Conservation (phyloP, 352 stramenopile species). For the Thraustochytrium sp. region DNA sequence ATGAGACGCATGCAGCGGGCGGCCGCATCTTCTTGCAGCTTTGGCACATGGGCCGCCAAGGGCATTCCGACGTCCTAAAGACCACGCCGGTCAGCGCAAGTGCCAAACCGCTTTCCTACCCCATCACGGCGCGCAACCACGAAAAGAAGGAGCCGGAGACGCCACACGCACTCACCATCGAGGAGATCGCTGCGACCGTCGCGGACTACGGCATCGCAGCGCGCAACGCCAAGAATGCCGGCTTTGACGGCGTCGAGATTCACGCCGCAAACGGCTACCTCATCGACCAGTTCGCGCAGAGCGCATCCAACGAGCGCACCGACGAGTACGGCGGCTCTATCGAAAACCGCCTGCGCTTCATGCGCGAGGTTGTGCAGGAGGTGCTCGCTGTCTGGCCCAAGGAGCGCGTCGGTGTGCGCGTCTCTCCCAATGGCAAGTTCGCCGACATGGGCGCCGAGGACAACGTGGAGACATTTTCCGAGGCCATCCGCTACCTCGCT, state of each 20-base stretch:
- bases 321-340: conserved; percentile 72
- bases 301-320: conserved; percentile 66
- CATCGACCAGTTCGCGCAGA: conserved; percentile 78
- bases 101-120: conserved; percentile 55
- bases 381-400: conserved; percentile 58
- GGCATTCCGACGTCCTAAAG: conserved; percentile 53
- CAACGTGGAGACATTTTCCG: conserved; percentile 49
- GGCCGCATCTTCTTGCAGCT: conserved; percentile 70
- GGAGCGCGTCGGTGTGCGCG: conserved; percentile 43
- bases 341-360: conserved; percentile 70
- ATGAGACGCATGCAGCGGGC: conserved; percentile 59
- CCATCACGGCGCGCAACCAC: conserved; percentile 51
- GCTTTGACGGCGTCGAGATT: conserved; percentile 79
- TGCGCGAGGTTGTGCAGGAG: conserved; percentile 58
- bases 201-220: conserved; percentile 64
- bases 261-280: conserved; percentile 82
- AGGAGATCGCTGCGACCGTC: conserved; percentile 66
- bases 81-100: background rate
- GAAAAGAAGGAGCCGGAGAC: conserved; percentile 52
- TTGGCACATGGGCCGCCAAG: conserved; percentile 69
- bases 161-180: conserved; percentile 59
- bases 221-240: conserved; percentile 60
- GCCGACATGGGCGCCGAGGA: conserved; percentile 54
- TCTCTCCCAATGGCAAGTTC: background rate
- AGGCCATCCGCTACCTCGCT: background rate